Evolutionary conservation across 2,329 filamentous ascomycete genomes (phyloP), one percentile per base, ranked within the genome.

Genomic region (Colletotrichum higginsianum): DNA sequence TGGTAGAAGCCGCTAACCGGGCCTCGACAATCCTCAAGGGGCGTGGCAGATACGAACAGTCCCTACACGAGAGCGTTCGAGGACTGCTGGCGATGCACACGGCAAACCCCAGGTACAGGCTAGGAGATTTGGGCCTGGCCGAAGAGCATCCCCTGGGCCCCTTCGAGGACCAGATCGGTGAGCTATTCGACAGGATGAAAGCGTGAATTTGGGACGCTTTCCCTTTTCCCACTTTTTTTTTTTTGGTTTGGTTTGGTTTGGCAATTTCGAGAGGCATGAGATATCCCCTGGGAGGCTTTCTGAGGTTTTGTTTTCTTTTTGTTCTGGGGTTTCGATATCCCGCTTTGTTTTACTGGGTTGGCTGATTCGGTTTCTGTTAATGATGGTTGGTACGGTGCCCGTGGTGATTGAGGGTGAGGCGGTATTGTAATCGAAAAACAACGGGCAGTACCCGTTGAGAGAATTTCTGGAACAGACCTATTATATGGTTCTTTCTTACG

Each of bases 61-160:
- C 74, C 5, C 70, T 70, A 66, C 67, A 72, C 15, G 74, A 71
- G 46, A 71, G 70, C 35, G 74, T 74, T 42, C 30, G 69, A 5
- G 74, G 74, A 44, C 68, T 74, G 69, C 67, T 74, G 62, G 70
- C 72, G 42, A 75, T 75, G 74, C 74, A 75, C 69, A 75, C 74
- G 6, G 70, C 74, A 4, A 75, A 75, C 60, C 58, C 65, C 16
- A 61, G 74, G 12, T 75, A 75, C 61, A 75, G 65, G 69, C 35
- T 75, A 18, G 53, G 46, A 13, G 74, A 75, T 23, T 56, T 75
- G 21, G 74, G 65, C 30, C 55, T 75, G n/a, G 72, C 66, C 26
- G 74, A 75, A 46, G 67, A 69, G 58, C 74, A 75, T 46, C 74
- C 74, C 11, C 73, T 75, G 8, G 61, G 49, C 30, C 74, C 73